Evolutionary conservation across 106 monocot species (phyloP), one percentile per base, ranked within the genome.

Genomic region (Dendrobium nobile): DNA sequence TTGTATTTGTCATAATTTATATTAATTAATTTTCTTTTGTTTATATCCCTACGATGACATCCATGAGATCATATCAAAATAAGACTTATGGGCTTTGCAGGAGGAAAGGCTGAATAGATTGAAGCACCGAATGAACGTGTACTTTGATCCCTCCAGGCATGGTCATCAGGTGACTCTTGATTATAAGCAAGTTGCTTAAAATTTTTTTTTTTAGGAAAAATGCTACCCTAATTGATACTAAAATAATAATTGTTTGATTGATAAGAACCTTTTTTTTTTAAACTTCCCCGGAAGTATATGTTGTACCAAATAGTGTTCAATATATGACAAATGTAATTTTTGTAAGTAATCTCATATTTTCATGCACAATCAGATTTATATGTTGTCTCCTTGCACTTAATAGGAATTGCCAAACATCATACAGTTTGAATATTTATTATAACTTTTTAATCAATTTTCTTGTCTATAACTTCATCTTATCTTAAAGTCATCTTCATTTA

Each of bases 81-180:
- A 74, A 74, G 0, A 79, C 41, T 86, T 16, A 80, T 76, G n/a
- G 41, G 20, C 67, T 31, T 81, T 77, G 75, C 85, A 94, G 94
- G 92, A 95, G 75, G 86, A 90, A 84, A 91, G 88, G 73, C 56
- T 92, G 70, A 87, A 86, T 55, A 90, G 95, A 77, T 73, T 95
- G 80, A 95, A 85, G 84, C 88, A 87, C 67, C 95, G 95, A 28
- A 95, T 89, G 90, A 78, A 92, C 64, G 86, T 90, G 54, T 87
- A 87, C 41, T 95, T 95, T 80, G 95, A 95, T 86, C 47, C 92
- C 8, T 86, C 86, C 33, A 88, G 84, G 76, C 82, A 74, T 55
- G 88, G 92, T 47, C 95, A 95, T 84, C 95, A 92, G 89, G 94
- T 95, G 45, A 77, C 15, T 83, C 31, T 65, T 41, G 9, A 51